phyloP scores from a whole-genome alignment of 495 filamentous ascomycete genomes.

The Peziza echinospora region DNA sequence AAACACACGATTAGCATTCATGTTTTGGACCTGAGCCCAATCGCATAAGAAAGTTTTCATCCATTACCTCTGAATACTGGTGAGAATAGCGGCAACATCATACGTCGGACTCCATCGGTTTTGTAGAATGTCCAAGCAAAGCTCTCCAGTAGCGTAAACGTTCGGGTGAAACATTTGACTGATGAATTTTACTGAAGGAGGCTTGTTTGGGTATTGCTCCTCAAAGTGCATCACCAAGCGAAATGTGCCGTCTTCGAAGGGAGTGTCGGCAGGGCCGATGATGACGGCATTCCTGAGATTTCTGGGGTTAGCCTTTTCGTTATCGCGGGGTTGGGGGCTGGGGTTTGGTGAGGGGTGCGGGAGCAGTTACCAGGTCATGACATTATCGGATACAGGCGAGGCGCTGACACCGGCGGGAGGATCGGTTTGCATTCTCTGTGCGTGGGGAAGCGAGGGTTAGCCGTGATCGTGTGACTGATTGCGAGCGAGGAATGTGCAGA shows the following conservation, averaged over 20 bases:
- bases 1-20: neutral
- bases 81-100: constrained; percentile 90
- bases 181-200: constrained; percentile 93
- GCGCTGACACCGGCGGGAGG: constrained; percentile 93
- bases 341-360: neutral
- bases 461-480: neutral
- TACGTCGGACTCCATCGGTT: constrained; percentile 98
- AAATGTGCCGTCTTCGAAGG: constrained; percentile 97
- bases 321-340: neutral
- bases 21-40: neutral
- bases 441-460: neutral
- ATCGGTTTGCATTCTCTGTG: constrained; percentile 82
- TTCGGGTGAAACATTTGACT: constrained; percentile 99
- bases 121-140: constrained; percentile 92
- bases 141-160: constrained; percentile 88
- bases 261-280: constrained; percentile 90
- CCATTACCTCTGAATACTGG: constrained; percentile 82
- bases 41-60: neutral
- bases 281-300: constrained; percentile 88
- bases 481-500: neutral
- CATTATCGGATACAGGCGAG: constrained; percentile 91
- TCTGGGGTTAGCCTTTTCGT: constrained; percentile 2
- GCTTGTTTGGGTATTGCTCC: constrained; percentile 96
- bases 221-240: constrained; percentile 97
- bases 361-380: constrained; percentile 79